phyloP scores from a whole-genome alignment of 164 flowering plant species.

The Chimonanthus salicifolius region DNA sequence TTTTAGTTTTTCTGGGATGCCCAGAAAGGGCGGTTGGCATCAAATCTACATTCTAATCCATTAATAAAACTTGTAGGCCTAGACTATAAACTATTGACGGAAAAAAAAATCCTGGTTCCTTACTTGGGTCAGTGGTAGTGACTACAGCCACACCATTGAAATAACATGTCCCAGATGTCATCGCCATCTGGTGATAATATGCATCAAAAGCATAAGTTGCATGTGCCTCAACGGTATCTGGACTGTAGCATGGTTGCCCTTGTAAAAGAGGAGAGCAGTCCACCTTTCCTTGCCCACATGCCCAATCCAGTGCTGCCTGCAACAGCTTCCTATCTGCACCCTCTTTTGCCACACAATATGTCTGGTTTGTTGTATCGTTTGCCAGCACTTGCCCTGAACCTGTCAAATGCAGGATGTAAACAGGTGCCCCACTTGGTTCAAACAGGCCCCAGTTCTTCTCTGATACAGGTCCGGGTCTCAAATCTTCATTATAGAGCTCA shows the following conservation, averaged over 20 bases:
- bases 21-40: too few species aligned
- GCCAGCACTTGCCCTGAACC: constrained; percentile 21
- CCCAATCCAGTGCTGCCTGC: constrained; percentile 71
- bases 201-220: constrained; percentile 79
- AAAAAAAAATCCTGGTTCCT: constrained; percentile 6
- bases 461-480: constrained; percentile 49
- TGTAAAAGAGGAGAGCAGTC: constrained; percentile 73
- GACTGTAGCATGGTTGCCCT: constrained; percentile 78
- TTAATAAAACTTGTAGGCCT: background rate
- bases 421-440: constrained; percentile 44
- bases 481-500: constrained; percentile 73
- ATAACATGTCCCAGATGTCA: constrained; percentile 64
- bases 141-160: constrained; percentile 85
- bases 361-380: constrained; percentile 45
- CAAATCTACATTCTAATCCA: too few species aligned
- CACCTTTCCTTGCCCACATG: constrained; percentile 92
- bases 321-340: constrained; percentile 49
- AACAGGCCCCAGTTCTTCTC: constrained; percentile 69
- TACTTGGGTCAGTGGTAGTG: constrained; percentile 87
- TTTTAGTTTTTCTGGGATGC: too few species aligned
- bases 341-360: constrained; percentile 59
- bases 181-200: constrained; percentile 60
- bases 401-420: constrained; percentile 39
- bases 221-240: constrained; percentile 65
- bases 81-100: background rate